Base-by-base conservation (phyloP, 176 grass and related monocot species). In the Eragrostis nindensis region DNA sequence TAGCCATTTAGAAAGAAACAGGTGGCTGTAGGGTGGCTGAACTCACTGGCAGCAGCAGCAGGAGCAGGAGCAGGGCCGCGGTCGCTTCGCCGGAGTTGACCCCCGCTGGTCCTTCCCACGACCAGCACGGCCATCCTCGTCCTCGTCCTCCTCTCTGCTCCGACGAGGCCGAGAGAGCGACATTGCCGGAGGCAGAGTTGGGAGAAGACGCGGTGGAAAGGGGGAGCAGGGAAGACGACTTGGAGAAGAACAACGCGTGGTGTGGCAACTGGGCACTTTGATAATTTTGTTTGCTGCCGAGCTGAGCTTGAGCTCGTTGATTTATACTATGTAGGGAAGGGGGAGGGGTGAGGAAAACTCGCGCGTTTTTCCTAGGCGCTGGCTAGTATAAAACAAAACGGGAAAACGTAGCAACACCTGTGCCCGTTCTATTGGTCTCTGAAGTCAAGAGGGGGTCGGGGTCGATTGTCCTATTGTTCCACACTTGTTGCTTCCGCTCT, bases 131-230 rank as follows among this genome's bases (percentile, higher is more conserved):
- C 7, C 42, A 0, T 66, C 63, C 63, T 66, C 29, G 17, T 49
- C 62, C 8, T 75, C 81, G 17, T 49, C 62, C 8, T 75, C 81
- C 12, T 83, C 81, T 62, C 62, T 45, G 11, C 73, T 12, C 38
- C 81, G 71, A 30, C 24, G 71, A 38, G 62, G 62, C 24, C 71
- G 71, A 54, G 81, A 75, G 36, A 45, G 17, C 81, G 81, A 67
- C 81, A 83, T 75, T 64, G 47, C 44, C 15, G 70, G 38, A 45
- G 19, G 29, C n/a, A 16, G 21, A 75, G 48, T 14, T 8, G 57
- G 15, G 70, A 27, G n/a, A 11, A 62, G 46, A 22, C 18, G 60
- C 11, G 43, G 43, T 12, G 56, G 68, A 24, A 83, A 10, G 70
- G 5, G 19, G 18, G 55, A 62, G 22, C 39, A 8, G 56, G 42